Conservation (phyloP, 768 basidiomycete genomes). For the Tricholoma saponaceum region DNA sequence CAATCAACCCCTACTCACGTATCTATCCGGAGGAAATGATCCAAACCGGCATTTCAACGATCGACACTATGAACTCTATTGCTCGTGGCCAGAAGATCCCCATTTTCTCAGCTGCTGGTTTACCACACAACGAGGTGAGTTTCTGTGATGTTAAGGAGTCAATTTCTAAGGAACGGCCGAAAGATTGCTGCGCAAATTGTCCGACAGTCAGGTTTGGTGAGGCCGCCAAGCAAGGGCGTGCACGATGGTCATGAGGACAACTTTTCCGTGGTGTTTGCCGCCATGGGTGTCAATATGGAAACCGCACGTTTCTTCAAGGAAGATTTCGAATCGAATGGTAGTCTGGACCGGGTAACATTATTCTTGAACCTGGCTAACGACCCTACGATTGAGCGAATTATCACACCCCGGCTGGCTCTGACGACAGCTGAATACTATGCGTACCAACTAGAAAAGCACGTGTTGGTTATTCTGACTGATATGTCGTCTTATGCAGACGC, state of each 20-base stretch:
- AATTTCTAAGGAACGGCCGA: neutral
- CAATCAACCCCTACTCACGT: slow-evolving; percentile 96
- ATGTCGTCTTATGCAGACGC: slow-evolving; percentile 99
- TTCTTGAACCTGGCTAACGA: slow-evolving; percentile 99
- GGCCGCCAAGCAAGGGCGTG: slow-evolving; percentile 93
- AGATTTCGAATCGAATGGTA: slow-evolving; percentile 98
- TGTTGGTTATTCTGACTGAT: slow-evolving; percentile 97
- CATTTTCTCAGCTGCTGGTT: slow-evolving; percentile 97
- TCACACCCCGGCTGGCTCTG: slow-evolving; percentile 95
- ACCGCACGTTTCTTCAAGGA: slow-evolving; percentile 99
- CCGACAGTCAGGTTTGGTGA: slow-evolving; percentile 96
- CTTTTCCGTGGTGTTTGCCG: slow-evolving; percentile 99
- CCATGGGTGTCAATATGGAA: slow-evolving; percentile 99
- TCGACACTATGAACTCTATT: slow-evolving; percentile 97
- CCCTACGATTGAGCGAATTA: slow-evolving; percentile 99
- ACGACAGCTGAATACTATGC: slow-evolving; percentile 99
- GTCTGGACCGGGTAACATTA: slow-evolving; percentile 93
- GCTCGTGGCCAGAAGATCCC: slow-evolving; percentile 99
- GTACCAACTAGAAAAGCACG: slow-evolving; percentile 99
- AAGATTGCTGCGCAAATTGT: slow-evolving; percentile 99
- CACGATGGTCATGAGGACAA: slow-evolving; percentile 99
- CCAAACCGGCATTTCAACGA: slow-evolving; percentile 98
- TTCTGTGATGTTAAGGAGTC: neutral
- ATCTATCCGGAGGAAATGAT: slow-evolving; percentile 99
- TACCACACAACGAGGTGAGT: slow-evolving; percentile 95